Conservation (phyloP, 768 basidiomycete species). For the Lepiota subincarnata region DNA sequence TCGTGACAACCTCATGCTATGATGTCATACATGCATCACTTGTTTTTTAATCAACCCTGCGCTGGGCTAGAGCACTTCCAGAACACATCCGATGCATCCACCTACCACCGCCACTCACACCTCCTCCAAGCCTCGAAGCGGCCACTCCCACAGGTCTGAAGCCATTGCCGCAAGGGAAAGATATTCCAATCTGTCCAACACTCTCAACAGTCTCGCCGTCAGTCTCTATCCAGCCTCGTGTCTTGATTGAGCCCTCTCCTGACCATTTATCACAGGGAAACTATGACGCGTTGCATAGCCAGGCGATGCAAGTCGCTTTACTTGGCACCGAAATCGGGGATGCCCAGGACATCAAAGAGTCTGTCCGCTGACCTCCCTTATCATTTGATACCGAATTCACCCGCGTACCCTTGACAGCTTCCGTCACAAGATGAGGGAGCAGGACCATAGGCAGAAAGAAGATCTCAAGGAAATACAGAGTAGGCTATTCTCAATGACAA, state of each 20-base stretch:
- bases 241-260: neutral
- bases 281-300: constrained; percentile 41
- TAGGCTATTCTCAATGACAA: constrained; percentile 16
- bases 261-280: constrained; percentile 28
- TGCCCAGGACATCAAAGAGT: constrained; percentile 39
- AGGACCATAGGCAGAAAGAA: constrained; percentile 40
- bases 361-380: constrained; percentile 13
- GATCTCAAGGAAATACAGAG: constrained; percentile 48
- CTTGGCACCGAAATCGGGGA: constrained; percentile 35
- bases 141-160: neutral
- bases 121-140: neutral
- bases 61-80: neutral
- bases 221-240: neutral
- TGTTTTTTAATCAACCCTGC: too few relatives aligned
- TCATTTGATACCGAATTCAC: neutral
- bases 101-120: neutral
- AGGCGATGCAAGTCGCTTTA: constrained; percentile 39
- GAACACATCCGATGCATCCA: neutral
- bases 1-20: neutral
- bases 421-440: constrained; percentile 36
- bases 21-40: neutral
- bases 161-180: neutral
- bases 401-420: constrained; percentile 28
- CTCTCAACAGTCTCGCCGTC: constrained; percentile 13
- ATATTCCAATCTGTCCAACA: constrained; percentile 7